Conservation (phyloP, 2,329 filamentous ascomycete species). For the Colletotrichum spinosum region DNA sequence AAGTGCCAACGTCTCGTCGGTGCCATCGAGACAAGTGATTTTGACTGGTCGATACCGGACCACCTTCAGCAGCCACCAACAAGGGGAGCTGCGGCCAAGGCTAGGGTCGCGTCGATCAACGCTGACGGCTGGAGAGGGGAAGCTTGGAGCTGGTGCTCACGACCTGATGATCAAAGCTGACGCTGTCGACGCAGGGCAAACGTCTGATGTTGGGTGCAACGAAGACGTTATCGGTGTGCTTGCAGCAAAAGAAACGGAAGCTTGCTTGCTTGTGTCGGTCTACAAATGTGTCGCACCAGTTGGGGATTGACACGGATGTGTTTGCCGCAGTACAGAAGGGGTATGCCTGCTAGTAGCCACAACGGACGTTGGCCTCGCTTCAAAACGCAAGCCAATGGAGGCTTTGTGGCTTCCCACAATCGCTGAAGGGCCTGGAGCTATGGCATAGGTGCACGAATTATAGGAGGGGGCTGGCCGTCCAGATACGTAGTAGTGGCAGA, state of each 20-base stretch:
- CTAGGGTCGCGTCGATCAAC: slow-evolving; percentile 15
- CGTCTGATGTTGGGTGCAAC: slow-evolving; percentile 20
- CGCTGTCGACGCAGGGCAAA: neutral
- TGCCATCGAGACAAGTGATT: neutral
- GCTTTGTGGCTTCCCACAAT: slow-evolving; percentile 5
- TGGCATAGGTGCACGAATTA: slow-evolving; percentile 1
- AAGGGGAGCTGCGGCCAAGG: slow-evolving; percentile 5
- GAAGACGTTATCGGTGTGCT: neutral
- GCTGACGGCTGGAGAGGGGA: slow-evolving; percentile 9
- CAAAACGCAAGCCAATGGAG: slow-evolving; percentile 9
- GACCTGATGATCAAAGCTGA: neutral
- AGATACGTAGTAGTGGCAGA: slow-evolving; percentile 5
- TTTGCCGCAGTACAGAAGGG: slow-evolving; percentile 7
- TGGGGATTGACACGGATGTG: slow-evolving; percentile 9
- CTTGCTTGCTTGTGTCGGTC: no score
- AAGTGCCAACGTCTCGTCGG: neutral
- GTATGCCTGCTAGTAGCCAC: slow-evolving; percentile 16
- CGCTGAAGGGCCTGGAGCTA: slow-evolving; percentile 23
- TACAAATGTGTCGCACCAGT: no score
- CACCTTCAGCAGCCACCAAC: slow-evolving; percentile 10
- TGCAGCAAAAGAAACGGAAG: no score
- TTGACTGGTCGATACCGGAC: neutral
- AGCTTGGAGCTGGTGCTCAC: slow-evolving; percentile 19
- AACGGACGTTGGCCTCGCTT: slow-evolving; percentile 12
- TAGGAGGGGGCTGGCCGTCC: slow-evolving; percentile 10